Percentiles rank a stretch among this genome's conserved stretches.
Conservation (phyloP, 2,329 filamentous ascomycete genomes). For the Talaromyces sp. region DNA sequence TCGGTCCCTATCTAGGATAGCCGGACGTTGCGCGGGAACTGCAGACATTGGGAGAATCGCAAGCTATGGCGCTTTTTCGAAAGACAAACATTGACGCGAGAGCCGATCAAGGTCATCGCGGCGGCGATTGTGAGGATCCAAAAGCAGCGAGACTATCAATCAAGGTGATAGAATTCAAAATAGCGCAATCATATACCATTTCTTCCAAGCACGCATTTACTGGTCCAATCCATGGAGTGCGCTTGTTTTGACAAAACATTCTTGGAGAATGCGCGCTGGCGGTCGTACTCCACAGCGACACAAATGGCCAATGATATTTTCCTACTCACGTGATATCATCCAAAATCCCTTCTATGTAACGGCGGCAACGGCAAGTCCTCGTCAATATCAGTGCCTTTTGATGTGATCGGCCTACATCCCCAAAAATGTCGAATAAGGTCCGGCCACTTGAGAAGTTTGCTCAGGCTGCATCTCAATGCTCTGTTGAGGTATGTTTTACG, state of each 20-base stretch:
- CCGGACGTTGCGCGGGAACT: conserved; percentile 39
- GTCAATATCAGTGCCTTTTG: not conserved
- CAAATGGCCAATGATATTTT: not conserved
- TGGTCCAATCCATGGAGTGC: not conserved
- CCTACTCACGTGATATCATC: not conserved
- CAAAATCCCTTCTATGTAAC: not conserved
- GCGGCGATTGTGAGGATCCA: conserved; percentile 17
- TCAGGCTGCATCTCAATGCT: conserved; percentile 60
- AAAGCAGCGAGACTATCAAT: conserved; percentile 10
- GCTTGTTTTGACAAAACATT: conserved; percentile 20
- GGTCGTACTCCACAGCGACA: not conserved
- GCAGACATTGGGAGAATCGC: conserved; percentile 48
- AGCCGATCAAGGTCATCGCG: conserved; percentile 37
- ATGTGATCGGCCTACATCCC: not conserved
- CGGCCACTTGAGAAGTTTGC: conserved; percentile 66
- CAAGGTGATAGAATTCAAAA: not conserved
- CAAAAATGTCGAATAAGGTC: conserved; percentile 45
- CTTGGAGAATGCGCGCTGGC: not conserved
- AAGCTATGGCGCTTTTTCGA: conserved; percentile 42
- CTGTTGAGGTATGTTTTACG: conserved; percentile 52
- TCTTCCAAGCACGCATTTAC: not conserved
- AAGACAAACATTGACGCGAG: conserved; percentile 38
- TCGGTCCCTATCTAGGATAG: conserved; percentile 37
- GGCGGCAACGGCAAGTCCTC: not conserved
- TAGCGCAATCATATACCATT: not conserved